These are phyloP conservation scores for Suhomyces canberraensis DNA, from an alignment of 805 yeast species.

Conservation along the genomic window DNA sequence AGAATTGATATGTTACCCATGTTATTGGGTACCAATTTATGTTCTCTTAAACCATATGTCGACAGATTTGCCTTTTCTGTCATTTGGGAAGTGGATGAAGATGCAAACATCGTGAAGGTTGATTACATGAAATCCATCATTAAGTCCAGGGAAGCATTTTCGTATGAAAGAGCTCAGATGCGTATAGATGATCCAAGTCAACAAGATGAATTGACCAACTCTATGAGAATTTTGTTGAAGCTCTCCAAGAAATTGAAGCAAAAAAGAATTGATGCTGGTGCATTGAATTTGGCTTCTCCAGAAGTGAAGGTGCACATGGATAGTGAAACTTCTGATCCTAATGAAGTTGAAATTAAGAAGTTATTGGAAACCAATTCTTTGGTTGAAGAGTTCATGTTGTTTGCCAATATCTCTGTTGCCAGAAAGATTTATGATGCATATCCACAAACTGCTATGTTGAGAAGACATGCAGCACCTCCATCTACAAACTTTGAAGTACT, in stretches of 20 bases:
- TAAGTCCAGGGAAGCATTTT: constrained; percentile 88
- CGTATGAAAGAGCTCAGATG: constrained; percentile 89
- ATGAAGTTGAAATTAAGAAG: constrained; percentile 88
- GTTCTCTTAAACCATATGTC: constrained; percentile 92
- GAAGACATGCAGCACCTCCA: constrained; percentile 98
- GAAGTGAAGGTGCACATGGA: constrained; percentile 98
- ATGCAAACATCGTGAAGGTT: constrained; percentile 80
- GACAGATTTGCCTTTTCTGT: constrained; percentile 96
- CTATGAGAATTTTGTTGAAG: constrained; percentile 77
- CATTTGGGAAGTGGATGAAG: constrained; percentile 87
- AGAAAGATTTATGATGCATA: constrained; percentile 85
- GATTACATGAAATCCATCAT: constrained; percentile 85
- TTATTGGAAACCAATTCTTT: constrained; percentile 87
- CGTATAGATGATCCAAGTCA: constrained; percentile 78
- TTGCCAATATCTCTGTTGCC: constrained; percentile 96
- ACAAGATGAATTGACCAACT: constrained; percentile 80
- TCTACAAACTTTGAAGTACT: constrained; percentile 85
- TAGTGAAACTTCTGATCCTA: constrained; percentile 94
- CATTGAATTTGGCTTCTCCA: constrained; percentile 93
- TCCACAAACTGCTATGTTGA: constrained; percentile 97
- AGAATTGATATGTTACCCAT: constrained; percentile 98
- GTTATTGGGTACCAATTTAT: constrained; percentile 89
- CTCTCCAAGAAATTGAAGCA: constrained; percentile 85
- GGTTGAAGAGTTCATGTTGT: constrained; percentile 97
- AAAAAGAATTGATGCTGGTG: constrained; percentile 89